Evolutionary conservation across 2,329 filamentous ascomycete species (phyloP).

Genomic region (Fusarium devonianum): DNA sequence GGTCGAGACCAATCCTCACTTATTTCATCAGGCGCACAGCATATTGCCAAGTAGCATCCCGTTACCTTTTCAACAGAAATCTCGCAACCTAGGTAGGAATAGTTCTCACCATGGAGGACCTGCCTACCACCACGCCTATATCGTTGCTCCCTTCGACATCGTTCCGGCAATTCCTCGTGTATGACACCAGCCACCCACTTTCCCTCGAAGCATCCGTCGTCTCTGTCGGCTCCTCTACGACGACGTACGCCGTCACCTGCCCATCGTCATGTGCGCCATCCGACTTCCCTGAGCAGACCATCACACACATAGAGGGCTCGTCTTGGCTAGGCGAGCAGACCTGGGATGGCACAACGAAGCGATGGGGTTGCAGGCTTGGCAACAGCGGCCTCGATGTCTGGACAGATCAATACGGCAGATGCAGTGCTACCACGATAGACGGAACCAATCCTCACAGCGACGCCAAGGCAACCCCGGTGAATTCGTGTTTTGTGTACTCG

Average conservation of each 20-base stretch:
- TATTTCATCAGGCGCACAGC: constrained; percentile 7
- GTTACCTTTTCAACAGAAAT: not conserved
- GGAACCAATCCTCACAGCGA: not conserved
- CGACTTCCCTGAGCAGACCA: constrained; percentile 25
- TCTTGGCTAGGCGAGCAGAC: constrained; percentile 24
- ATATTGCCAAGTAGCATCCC: constrained; percentile 10
- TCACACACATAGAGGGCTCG: constrained; percentile 18
- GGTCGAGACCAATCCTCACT: constrained; percentile 12
- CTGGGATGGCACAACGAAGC: constrained; percentile 18
- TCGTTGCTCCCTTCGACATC: constrained; percentile 16
- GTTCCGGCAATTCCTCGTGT: constrained; percentile 20
- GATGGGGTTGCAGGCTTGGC: constrained; percentile 14
- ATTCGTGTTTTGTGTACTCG: constrained; percentile 5
- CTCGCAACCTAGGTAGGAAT: not conserved
- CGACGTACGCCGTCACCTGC: constrained; percentile 25
- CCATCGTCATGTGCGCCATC: constrained; percentile 20
- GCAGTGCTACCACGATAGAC: not conserved
- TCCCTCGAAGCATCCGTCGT: constrained; percentile 17
- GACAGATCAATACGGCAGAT: constrained; percentile 10
- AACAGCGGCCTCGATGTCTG: constrained; percentile 6
- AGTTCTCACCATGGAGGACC: not conserved
- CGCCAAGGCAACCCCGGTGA: constrained; percentile 15
- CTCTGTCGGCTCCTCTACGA: not conserved
- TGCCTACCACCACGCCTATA: not conserved
- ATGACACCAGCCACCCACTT: constrained; percentile 22